Conservation (phyloP, 2,329 filamentous ascomycete genomes). For the Ilyonectria sp. region DNA sequence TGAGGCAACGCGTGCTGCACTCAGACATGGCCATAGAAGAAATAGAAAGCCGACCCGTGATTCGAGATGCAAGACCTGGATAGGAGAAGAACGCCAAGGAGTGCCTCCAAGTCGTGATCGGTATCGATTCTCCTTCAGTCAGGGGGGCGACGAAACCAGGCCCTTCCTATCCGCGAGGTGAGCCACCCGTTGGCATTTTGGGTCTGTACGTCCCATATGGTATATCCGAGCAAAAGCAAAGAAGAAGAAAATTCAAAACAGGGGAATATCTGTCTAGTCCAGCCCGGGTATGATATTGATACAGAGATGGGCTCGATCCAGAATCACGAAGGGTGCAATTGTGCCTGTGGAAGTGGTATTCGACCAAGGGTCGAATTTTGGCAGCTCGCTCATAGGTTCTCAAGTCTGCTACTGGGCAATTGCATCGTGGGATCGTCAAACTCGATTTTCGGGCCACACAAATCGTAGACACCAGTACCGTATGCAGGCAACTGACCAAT, state of each 20-base stretch:
- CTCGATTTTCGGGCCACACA: constrained; percentile 70
- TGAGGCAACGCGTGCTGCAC: constrained; percentile 1
- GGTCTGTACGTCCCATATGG: constrained; percentile 50
- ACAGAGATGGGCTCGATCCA: constrained; percentile 40
- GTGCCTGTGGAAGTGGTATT: constrained; percentile 7
- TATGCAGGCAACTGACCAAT: constrained; percentile 68
- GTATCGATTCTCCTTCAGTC: constrained; percentile 33
- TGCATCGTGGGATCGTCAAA: constrained; percentile 72
- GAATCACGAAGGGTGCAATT: background rate
- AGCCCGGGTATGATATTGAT: constrained; percentile 45
- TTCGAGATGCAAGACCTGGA: constrained; percentile 10
- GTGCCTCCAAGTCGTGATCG: constrained; percentile 34
- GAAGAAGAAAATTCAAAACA: constrained; percentile 39
- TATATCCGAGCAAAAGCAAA: constrained; percentile 49
- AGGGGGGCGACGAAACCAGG: constrained; percentile 19
- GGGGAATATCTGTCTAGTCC: constrained; percentile 41
- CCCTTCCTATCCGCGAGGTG: constrained; percentile 20
- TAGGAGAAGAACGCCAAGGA: constrained; percentile 31
- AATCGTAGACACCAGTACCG: constrained; percentile 65
- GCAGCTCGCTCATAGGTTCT: constrained; percentile 63
- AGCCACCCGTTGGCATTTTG: constrained; percentile 32
- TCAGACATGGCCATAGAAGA: constrained; percentile 3
- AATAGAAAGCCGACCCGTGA: constrained; percentile 4
- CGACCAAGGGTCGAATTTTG: constrained; percentile 22
- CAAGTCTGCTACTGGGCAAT: constrained; percentile 72